phyloP scores from a whole-genome alignment of 176 grass and related monocot genomes.

The Metroxylon sagu region DNA sequence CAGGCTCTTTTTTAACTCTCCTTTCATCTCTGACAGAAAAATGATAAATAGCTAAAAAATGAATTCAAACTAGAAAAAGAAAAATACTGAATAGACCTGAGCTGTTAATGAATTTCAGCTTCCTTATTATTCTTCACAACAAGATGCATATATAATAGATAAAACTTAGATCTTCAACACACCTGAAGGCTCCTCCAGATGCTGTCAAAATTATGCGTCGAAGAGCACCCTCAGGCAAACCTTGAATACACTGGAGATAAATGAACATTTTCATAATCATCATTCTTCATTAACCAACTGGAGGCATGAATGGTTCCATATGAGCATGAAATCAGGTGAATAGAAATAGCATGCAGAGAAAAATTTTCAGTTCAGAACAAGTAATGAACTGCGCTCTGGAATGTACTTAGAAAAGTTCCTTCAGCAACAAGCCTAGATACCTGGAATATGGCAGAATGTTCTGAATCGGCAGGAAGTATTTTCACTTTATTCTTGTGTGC shows the following conservation, averaged over 20 bases:
- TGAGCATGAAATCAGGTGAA: too few relatives aligned
- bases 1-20: too few relatives aligned
- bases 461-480: conserved; percentile 98
- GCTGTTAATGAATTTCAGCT: too few relatives aligned
- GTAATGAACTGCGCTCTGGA: too few relatives aligned
- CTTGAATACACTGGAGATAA: conserved; percentile 79
- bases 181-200: conserved; percentile 98
- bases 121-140: too few relatives aligned
- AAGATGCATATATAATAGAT: too few relatives aligned
- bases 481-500: conserved; percentile 96
- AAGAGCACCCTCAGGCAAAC: conserved; percentile 75
- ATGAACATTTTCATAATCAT: neutral
- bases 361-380: too few relatives aligned
- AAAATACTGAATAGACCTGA: too few relatives aligned
- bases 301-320: neutral
- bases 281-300: neutral
- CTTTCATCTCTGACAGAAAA: too few relatives aligned
- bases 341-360: neutral
- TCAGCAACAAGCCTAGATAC: conserved; percentile 25
- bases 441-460: conserved; percentile 99
- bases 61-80: too few relatives aligned
- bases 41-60: too few relatives aligned
- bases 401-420: too few relatives aligned
- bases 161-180: neutral
- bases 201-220: conserved; percentile 90